Evolutionary conservation across 1,284 basidiomycete genomes (phyloP).

Genomic region (Heterobasidion parviporum): DNA sequence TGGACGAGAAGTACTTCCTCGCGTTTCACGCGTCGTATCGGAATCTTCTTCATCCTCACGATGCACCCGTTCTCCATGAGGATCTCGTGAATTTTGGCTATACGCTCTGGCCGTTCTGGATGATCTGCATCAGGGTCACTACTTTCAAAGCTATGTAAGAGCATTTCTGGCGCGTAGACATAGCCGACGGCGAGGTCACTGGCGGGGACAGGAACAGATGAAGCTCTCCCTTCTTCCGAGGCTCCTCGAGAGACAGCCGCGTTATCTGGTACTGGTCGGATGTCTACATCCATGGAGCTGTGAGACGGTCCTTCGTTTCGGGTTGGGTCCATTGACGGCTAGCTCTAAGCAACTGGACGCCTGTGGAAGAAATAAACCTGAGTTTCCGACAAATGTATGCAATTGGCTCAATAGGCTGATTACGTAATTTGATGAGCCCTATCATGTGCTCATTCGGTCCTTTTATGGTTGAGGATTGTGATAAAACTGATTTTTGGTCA

Average conservation of each 20-base stretch:
- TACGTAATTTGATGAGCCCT: no score
- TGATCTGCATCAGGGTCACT: slow-evolving; percentile 53
- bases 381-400: no score
- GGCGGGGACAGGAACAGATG: slow-evolving; percentile 11
- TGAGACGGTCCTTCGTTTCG: background rate
- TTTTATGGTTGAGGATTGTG: no score
- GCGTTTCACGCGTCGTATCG: slow-evolving; percentile 64
- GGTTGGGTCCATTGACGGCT: no score
- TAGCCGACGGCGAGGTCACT: slow-evolving; percentile 51
- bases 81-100: slow-evolving; percentile 68
- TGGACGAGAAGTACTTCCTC: slow-evolving; percentile 88
- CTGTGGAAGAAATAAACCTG: no score
- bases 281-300: background rate
- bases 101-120: slow-evolving; percentile 86
- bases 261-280: background rate
- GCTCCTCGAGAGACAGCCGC: background rate
- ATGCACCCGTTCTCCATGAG: slow-evolving; percentile 59
- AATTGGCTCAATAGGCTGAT: no score
- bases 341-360: no score
- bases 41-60: slow-evolving; percentile 70
- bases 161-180: slow-evolving; percentile 86
- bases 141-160: slow-evolving; percentile 62
- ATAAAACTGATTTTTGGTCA: no score
- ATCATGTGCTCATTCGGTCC: no score
- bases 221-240: background rate